Percentiles rank a stretch among this genome's conserved stretches.
phyloP scores from a whole-genome alignment of 805 yeast genomes.

The Candida broadrunensis region DNA sequence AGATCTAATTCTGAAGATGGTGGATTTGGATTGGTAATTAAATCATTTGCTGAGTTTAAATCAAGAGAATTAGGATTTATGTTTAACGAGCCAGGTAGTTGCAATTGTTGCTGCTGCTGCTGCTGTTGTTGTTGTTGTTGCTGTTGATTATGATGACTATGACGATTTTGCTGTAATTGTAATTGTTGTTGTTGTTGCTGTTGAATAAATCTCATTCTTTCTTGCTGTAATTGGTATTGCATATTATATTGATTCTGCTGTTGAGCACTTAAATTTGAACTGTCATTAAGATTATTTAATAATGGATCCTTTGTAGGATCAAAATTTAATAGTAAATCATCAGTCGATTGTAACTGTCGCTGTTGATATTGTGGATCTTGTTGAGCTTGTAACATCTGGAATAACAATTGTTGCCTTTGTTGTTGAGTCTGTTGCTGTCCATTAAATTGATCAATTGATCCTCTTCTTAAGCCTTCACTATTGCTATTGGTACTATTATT shows the following conservation, averaged over 20 bases:
- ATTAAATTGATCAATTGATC: neutral
- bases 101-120: constrained; percentile 2
- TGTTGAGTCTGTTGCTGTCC: constrained; percentile 12
- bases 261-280: constrained; percentile 6
- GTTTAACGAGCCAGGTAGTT: neutral
- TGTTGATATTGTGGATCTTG: constrained; percentile 9
- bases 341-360: neutral
- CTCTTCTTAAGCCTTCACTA: neutral
- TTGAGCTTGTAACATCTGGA: constrained; percentile 6
- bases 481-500: neutral
- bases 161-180: constrained; percentile 1
- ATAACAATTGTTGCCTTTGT: constrained; percentile 2
- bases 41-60: neutral
- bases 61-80: neutral
- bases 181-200: constrained; percentile 12
- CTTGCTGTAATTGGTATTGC: constrained; percentile 15
- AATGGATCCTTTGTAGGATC: neutral
- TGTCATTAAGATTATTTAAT: neutral
- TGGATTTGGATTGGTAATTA: neutral
- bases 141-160: constrained; percentile 14
- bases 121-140: constrained; percentile 10
- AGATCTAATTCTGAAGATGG: constrained; percentile 1
- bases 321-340: neutral
- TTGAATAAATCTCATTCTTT: constrained; percentile 14
- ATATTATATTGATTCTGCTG: constrained; percentile 14